Evolutionary conservation across 2,329 filamentous ascomycete species (phyloP), one percentile per base, ranked within the genome.

Genomic region (Diaporthe humulicola): DNA sequence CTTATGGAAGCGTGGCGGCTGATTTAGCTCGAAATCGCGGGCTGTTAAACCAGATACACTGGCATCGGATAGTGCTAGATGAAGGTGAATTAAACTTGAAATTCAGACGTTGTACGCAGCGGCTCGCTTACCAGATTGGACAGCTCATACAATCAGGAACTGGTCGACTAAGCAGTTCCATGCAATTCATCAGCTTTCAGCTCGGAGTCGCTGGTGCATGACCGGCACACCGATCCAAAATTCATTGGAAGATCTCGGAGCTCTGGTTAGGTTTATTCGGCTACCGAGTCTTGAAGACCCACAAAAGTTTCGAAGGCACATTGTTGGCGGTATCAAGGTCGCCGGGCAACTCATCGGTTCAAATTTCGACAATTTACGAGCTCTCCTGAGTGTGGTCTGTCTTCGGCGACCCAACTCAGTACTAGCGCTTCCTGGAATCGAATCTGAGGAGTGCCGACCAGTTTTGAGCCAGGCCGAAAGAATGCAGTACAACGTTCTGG

Each of bases 221-320:
- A 79, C 76, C 14, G 78, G 78, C 14, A 79, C 78, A 2, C 78
- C 78, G 3, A 69, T 79, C 15, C 78, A 79, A 69, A 79, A 79
- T 50, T 76, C 74, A 22, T 70, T 79, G 6, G 74, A 77, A 33
- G 78, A 79, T 28, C 54, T 79, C 6, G 72, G 69, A 15, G 76
- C 78, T 15, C 73, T 79, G 12, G 64, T 78, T 10, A 70, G 28
- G 3, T 78, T 79, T 36, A 73, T 79, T 15, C 71, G 74, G 2
- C 67, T 78, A 1, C 78, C 78, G n/a, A 25, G 77, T 9, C 72
- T 79, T 2, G 74, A 75, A 7, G 61, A 76, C 9, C 19, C 73
- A 1, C 28, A 73, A 9, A 72, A 38, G 8, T 79, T 79, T 54
- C 71, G 75, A 56, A 74, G 70, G 14, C 56, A 57, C 10, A 45